Percentiles rank a stretch among this genome's conserved stretches.
phyloP scores from a whole-genome alignment of 2,329 filamentous ascomycete species.

The Pleomassaria siparia region DNA sequence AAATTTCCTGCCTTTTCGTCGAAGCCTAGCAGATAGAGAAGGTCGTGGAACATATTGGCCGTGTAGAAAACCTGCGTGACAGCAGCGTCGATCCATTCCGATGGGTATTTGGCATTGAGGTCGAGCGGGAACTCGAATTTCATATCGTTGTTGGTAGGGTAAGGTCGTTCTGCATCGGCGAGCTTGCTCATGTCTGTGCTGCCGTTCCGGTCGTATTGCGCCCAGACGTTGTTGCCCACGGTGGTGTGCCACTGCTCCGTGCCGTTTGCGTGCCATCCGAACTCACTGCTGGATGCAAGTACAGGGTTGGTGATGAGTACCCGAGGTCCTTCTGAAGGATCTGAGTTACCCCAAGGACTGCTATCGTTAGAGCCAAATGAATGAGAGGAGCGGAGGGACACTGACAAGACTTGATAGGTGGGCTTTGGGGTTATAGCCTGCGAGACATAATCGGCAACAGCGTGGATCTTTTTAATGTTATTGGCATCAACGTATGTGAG shows the following conservation, averaged over 20 bases:
- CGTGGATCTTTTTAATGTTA: conserved; percentile 49
- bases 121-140: conserved; percentile 46
- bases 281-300: no score
- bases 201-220: conserved; percentile 47
- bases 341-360: no score
- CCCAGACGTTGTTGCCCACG: no score
- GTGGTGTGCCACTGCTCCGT: no score
- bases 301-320: no score
- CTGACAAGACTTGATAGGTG: conserved; percentile 55
- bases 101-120: conserved; percentile 23
- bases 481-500: conserved; percentile 59
- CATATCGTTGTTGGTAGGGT: conserved; percentile 40
- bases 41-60: conserved; percentile 60
- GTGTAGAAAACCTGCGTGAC: conserved; percentile 64
- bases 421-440: conserved; percentile 57
- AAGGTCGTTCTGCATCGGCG: conserved; percentile 51
- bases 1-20: conserved; percentile 60
- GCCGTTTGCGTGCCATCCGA: no score
- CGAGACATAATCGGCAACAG: conserved; percentile 61
- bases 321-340: no score
- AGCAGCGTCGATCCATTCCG: conserved; percentile 55
- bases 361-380: no score
- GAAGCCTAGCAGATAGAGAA: conserved; percentile 59
- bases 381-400: no score
- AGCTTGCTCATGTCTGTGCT: conserved; percentile 61